Evolutionary conservation across 192 early-diverging fungal species (phyloP), one percentile per base, ranked within the genome.

Genomic region (Blastocladiella britannica): DNA sequence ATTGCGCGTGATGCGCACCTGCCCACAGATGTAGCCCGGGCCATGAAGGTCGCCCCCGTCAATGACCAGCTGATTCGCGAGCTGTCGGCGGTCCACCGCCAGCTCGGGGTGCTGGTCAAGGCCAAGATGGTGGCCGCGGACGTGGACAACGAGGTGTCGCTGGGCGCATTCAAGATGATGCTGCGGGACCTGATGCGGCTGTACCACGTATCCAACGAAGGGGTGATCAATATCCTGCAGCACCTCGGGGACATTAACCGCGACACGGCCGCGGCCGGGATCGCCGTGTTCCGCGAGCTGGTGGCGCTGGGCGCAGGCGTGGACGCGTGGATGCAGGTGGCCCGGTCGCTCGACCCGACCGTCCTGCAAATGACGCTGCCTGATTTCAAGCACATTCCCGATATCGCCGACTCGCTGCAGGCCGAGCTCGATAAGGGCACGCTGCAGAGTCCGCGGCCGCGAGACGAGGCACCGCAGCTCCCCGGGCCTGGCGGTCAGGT

Each of bases 161-260:
- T 75, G 28, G 66, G 67, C 4, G 70, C 70, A 1, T 72, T 75
- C 52, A 66, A 70, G 30, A 66, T 70, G 55, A 62, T 71, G 25
- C 54, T 75, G 55, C 67, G 70, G 7, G 73, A 75, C 57, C 62
- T 71, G 63, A 63, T 75, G n/a, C 71, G 69, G 56, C 64, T 75
- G 31, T 75, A 72, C 64, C 73, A 75, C 54, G 67, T 71, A n/a
- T 70, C 72, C 70, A 75, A 75, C 52, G 62, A 62, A 52, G 73
- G 73, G 55, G 70, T 75, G 43, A 75, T 75, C 62, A 75, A 72
- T 56, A 72, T 75, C 67, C 73, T 75, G 62, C 71, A 28, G 28
- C 28, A 54, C 22, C 15, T 54, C 28, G 25, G 53, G 18, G 28
- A 54, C 28, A 22, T 47, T 9, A 9, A 9, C 37, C 15, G 12